Evolutionary conservation across 768 basidiomycete species (phyloP).

Genomic region (Kwoniella sp.): DNA sequence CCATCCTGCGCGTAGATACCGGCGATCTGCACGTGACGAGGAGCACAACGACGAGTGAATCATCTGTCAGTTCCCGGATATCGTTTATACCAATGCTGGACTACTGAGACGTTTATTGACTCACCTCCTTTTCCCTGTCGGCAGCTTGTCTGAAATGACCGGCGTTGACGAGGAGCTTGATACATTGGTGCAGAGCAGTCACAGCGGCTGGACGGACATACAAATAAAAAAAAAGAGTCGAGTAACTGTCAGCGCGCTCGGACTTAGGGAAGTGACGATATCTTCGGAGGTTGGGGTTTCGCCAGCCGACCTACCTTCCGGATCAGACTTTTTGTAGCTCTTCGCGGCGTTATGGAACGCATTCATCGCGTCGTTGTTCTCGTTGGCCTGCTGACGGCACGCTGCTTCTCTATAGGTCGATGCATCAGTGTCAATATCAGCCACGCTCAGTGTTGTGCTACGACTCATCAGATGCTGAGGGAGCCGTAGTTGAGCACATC

Average conservation of each 20-base stretch:
- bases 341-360: conserved; percentile 99
- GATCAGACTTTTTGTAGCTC: conserved; percentile 86
- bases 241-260: too few relatives aligned
- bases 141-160: conserved; percentile 97
- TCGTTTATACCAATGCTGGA: too few relatives aligned
- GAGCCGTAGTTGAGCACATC: background rate
- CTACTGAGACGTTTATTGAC: background rate
- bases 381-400: conserved; percentile 83
- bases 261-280: conserved; percentile 29
- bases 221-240: background rate
- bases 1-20: conserved; percentile 83
- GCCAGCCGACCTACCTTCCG: conserved; percentile 70
- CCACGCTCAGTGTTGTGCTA: too few relatives aligned
- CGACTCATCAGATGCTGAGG: background rate
- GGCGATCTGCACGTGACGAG: conserved; percentile 68
- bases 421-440: too few relatives aligned
- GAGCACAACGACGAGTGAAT: background rate
- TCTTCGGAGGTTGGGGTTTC: background rate
- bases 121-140: conserved; percentile 75
- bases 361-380: conserved; percentile 91
- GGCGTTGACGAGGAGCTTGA: conserved; percentile 74
- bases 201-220: conserved; percentile 92
- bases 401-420: conserved; percentile 86
- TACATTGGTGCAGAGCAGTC: conserved; percentile 79
- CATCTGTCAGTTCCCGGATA: background rate